Conservation (phyloP, 768 basidiomycete genomes). For the Candolleomyces aberdarensis region DNA sequence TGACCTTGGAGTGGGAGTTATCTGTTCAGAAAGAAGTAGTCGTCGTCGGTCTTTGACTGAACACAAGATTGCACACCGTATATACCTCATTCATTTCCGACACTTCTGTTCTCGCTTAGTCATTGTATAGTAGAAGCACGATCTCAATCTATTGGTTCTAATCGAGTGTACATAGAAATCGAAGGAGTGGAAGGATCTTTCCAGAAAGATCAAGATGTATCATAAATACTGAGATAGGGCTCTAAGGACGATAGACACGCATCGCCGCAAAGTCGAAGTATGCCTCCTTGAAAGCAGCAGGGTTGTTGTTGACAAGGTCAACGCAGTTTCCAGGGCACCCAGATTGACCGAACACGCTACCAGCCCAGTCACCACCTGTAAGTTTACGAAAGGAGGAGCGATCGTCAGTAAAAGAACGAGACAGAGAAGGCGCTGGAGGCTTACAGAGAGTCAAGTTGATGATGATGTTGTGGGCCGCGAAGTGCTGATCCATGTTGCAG, state of each 20-base stretch:
- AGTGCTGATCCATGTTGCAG: slow-evolving; percentile 57
- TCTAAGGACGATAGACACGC: slow-evolving; percentile 27
- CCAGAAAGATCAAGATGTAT: too few relatives aligned
- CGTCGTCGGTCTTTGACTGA: not conserved
- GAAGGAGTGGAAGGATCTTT: too few relatives aligned
- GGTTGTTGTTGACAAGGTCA: slow-evolving; percentile 58
- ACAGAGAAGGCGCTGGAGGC: not conserved
- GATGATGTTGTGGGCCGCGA: slow-evolving; percentile 57
- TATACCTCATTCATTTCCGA: too few relatives aligned
- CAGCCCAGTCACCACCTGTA: slow-evolving; percentile 15
- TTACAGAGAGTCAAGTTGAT: slow-evolving; percentile 49
- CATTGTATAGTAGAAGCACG: too few relatives aligned
- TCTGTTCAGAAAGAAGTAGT: slow-evolving; percentile 16
- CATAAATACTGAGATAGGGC: too few relatives aligned
- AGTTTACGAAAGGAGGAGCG: not conserved
- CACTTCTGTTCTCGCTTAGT: too few relatives aligned
- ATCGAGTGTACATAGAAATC: too few relatives aligned
- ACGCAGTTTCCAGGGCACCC: slow-evolving; percentile 12
- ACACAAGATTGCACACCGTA: not conserved
- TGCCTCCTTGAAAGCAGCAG: slow-evolving; percentile 57
- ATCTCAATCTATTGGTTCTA: too few relatives aligned
- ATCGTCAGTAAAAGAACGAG: slow-evolving; percentile 6
- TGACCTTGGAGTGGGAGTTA: slow-evolving; percentile 39
- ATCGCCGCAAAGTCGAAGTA: slow-evolving; percentile 67
- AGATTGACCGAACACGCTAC: not conserved